Base-by-base conservation (phyloP, 192 early-diverging fungal genomes). In the Paraglomus brasilianum region DNA sequence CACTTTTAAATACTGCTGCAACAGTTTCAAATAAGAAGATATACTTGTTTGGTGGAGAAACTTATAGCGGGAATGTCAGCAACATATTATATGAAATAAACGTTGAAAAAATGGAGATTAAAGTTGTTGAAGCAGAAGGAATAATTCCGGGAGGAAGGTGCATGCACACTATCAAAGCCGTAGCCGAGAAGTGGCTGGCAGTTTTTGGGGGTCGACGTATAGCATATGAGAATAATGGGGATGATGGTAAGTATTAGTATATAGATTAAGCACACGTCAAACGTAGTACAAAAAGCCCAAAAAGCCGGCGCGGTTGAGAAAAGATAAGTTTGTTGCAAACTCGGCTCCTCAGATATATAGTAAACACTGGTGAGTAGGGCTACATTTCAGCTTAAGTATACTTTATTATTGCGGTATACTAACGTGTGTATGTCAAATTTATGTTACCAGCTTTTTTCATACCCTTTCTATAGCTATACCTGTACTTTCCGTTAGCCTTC, bases 41-140 rank as follows among this genome's bases (percentile, higher is more conserved):
- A 47, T 46, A 64, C 43, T 41, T 64, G 19, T 64, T 64, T 46
- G 62, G 62, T 13, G 62, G 62, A 1, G 42, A 64, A 64, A 21
- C 15, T 11, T 46, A 47, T 19, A n/a, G 17, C n/a, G 45, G 62
- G 4, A 30, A 64, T 30, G 22, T 46, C 4, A 46, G 5, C 5
- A 7, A 43, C 2, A 46, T 21, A n/a, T 10, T 64, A 41, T 64
- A 64, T 10, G 62, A 43, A 30, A 47, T 64, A 10, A 17, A 64
- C 17, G 19, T 46, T 5, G 48, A 15, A 64, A 22, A 19, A 4
- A 64, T 64, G 62, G 11, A 47, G 4, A 42, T 64, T 46, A 43
- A 21, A 17, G 10, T 47, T 44, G n/a, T 64, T 24, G 17, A 44
- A 43, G 24, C 19, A 15, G 19, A 64, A 46, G 17, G 44, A 14